Percentiles rank a stretch among this genome's conserved stretches.
phyloP scores from a whole-genome alignment of 2,329 filamentous ascomycete species.

The Sphaerulina vaccinii region DNA sequence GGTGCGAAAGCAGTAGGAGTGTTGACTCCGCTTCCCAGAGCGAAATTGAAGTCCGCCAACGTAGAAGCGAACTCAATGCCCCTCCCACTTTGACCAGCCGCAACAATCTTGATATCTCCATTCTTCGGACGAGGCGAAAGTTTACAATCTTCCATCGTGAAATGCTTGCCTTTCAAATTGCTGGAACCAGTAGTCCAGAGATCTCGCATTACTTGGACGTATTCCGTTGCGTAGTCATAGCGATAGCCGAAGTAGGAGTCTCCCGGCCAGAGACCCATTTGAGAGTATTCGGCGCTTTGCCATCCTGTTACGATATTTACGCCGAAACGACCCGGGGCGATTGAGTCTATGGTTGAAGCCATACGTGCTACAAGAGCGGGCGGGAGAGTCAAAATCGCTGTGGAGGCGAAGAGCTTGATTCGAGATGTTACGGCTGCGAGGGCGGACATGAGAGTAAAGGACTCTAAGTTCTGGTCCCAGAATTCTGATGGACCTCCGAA shows the following conservation, averaged over 20 bases:
- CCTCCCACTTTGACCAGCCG: slow-evolving; percentile 16
- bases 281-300: slow-evolving; percentile 20
- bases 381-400: slow-evolving; percentile 14
- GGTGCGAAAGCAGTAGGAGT: slow-evolving; percentile 17
- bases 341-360: slow-evolving; percentile 16
- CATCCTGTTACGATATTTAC: slow-evolving; percentile 22
- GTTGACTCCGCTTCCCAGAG: slow-evolving; percentile 16
- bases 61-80: slow-evolving; percentile 19
- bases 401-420: slow-evolving; percentile 17
- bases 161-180: slow-evolving; percentile 21
- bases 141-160: slow-evolving; percentile 20
- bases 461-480: slow-evolving; percentile 22
- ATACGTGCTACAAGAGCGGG: slow-evolving; percentile 17
- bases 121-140: slow-evolving; percentile 12
- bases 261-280: slow-evolving; percentile 21
- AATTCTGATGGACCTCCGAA: slow-evolving; percentile 19
- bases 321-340: slow-evolving; percentile 18
- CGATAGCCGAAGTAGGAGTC: slow-evolving; percentile 20
- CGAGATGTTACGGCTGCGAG: slow-evolving; percentile 14
- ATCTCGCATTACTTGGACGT: slow-evolving; percentile 20
- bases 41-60: slow-evolving; percentile 20
- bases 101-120: slow-evolving; percentile 13
- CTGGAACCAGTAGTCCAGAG: slow-evolving; percentile 14
- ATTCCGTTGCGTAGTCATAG: slow-evolving; percentile 21
- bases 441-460: slow-evolving; percentile 20